Evolutionary conservation across 345 rosid species (phyloP).

Genomic region (Lagerstroemia speciosa): DNA sequence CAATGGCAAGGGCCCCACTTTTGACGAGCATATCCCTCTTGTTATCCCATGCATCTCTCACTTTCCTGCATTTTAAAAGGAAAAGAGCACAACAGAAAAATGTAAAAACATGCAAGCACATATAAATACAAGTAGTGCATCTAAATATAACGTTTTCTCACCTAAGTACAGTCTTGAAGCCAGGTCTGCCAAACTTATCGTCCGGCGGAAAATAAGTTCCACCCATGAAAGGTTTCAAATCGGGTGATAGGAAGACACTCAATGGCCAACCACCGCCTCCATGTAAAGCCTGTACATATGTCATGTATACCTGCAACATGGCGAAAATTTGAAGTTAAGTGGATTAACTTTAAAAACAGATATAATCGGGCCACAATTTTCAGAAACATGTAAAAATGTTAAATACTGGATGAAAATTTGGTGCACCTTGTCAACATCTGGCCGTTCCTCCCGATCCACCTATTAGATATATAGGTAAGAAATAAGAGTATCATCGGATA

Average conservation of each 20-base stretch:
- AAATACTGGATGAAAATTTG: background rate
- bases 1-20: slow-evolving; percentile 75
- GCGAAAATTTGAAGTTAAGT: background rate
- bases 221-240: slow-evolving; percentile 91
- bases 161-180: slow-evolving; percentile 82
- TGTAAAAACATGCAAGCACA: background rate
- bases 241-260: slow-evolving; percentile 83
- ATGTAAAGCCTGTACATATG: slow-evolving; percentile 80
- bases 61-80: slow-evolving; percentile 35
- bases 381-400: background rate
- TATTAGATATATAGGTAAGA: slow-evolving; percentile 25
- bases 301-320: slow-evolving; percentile 71
- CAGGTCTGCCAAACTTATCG: slow-evolving; percentile 83
- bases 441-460: slow-evolving; percentile 97
- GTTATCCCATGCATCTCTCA: slow-evolving; percentile 71
- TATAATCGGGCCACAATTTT: background rate
- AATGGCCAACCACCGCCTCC: slow-evolving; percentile 87
- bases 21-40: slow-evolving; percentile 61
- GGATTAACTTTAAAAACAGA: background rate
- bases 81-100: background rate
- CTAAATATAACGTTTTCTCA: slow-evolving; percentile 8
- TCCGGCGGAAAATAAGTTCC: slow-evolving; percentile 95
- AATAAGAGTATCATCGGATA: slow-evolving; percentile 16
- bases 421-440: slow-evolving; percentile 88
- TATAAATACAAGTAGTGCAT: background rate